Evolutionary conservation across 2,329 filamentous ascomycete genomes (phyloP).

Genomic region (Tricladium varicosporioides): DNA sequence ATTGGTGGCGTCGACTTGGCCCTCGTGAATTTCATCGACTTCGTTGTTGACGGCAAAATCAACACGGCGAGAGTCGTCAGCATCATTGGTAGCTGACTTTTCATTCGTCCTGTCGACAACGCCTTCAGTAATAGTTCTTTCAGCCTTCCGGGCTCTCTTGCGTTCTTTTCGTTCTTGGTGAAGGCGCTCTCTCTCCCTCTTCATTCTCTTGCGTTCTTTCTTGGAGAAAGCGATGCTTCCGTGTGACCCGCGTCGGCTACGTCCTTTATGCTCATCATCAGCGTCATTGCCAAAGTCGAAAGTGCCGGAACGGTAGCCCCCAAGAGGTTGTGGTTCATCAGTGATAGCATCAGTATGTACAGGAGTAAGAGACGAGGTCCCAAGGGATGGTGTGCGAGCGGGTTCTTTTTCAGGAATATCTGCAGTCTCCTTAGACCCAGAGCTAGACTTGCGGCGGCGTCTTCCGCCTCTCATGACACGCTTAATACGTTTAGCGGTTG

Average conservation of each 20-base stretch:
- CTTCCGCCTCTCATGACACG: constrained; percentile 65
- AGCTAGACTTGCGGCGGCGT: constrained; percentile 72
- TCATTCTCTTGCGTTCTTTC: constrained; percentile 30
- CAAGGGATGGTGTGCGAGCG: constrained; percentile 43
- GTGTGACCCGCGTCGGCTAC: constrained; percentile 29
- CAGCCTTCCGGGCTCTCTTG: constrained; percentile 23
- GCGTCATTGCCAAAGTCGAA: constrained; percentile 53
- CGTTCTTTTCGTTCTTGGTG: constrained; percentile 30
- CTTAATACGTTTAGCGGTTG: constrained; percentile 73
- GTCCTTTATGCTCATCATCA: constrained; percentile 42
- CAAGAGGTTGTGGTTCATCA: constrained; percentile 20
- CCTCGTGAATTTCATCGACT: constrained; percentile 5
- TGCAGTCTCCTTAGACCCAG: constrained; percentile 62
- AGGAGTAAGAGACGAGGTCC: constrained; percentile 29
- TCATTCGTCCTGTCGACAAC: constrained; percentile 16
- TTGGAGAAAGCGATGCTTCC: constrained; percentile 26
- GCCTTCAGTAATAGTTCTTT: constrained; percentile 23
- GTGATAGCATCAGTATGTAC: constrained; percentile 22
- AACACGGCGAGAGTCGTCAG: constrained; percentile 51
- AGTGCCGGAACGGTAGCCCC: constrained; percentile 29
- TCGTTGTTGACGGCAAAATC: constrained; percentile 52
- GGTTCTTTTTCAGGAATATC: constrained; percentile 33
- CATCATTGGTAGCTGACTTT: constrained; percentile 19
- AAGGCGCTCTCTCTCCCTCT: constrained; percentile 36
- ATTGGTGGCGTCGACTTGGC: constrained; percentile 17